These are phyloP conservation scores for Annulohypoxylon maeteangense DNA, from an alignment of 495 filamentous ascomycete genomes.

Conservation along the genomic window DNA sequence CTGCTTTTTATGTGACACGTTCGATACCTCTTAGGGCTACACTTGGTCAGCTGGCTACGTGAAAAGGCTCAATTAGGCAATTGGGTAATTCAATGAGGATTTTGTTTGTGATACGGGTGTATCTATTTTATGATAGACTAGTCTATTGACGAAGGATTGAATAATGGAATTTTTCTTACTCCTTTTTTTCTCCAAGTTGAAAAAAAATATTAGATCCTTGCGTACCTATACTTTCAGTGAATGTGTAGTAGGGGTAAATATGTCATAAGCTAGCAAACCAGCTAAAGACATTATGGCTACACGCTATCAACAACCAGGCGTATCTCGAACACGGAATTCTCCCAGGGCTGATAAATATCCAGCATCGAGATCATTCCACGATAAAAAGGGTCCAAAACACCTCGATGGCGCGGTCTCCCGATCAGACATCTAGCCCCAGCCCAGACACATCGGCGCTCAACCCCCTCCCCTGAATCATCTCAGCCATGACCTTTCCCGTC, in stretches of 20 bases:
- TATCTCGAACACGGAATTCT: background rate
- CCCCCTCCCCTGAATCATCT: conserved; percentile 66
- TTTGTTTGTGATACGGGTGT: background rate
- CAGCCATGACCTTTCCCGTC: conserved; percentile 72
- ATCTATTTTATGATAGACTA: background rate
- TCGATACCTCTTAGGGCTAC: background rate
- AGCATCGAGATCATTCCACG: background rate
- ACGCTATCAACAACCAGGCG: background rate
- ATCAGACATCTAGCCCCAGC: conserved; percentile 48
- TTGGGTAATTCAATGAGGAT: background rate
- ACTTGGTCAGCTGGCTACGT: background rate
- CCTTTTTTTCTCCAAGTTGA: background rate
- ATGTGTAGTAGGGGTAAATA: background rate
- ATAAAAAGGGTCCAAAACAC: background rate
- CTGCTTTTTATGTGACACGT: conserved; percentile 8
- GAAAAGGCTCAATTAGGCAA: background rate
- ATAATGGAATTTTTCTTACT: background rate
- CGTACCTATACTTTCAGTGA: too few relatives aligned
- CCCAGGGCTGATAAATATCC: background rate
- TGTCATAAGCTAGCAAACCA: background rate
- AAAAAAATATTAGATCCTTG: too few relatives aligned
- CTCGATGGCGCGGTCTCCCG: background rate
- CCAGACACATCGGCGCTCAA: conserved; percentile 62
- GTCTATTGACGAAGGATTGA: background rate
- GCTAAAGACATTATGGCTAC: background rate